These are phyloP conservation scores for Teratosphaeria epicoccoides DNA, from an alignment of 2,329 filamentous ascomycete genomes.

Conservation along the genomic window DNA sequence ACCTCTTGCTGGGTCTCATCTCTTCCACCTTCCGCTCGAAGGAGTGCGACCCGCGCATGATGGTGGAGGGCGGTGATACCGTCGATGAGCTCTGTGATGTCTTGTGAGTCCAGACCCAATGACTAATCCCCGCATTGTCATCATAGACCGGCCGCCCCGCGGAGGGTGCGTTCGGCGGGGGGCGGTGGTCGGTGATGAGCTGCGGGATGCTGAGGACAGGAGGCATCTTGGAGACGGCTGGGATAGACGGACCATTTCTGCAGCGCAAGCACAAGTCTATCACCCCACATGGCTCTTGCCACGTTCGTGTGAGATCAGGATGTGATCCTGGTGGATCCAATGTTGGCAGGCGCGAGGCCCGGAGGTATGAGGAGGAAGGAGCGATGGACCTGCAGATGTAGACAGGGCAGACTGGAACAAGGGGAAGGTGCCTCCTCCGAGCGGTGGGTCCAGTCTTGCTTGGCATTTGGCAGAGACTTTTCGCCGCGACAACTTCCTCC, in stretches of 20 bases:
- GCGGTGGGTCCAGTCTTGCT: too few relatives aligned
- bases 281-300: constrained; percentile 5
- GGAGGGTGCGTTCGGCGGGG: background rate
- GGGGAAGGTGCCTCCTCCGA: too few relatives aligned
- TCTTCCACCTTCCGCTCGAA: constrained; percentile 78
- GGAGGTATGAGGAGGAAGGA: background rate
- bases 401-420: too few relatives aligned
- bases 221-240: background rate
- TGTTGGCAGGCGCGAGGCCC: background rate
- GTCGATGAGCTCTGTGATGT: constrained; percentile 48
- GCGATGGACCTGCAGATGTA: background rate
- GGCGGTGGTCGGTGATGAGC: background rate
- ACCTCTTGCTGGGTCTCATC: constrained; percentile 79
- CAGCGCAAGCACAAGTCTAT: background rate
- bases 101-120: background rate
- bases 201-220: background rate
- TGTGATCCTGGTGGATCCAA: background rate
- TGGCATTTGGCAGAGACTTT: background rate
- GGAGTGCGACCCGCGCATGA: constrained; percentile 48
- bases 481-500: background rate
- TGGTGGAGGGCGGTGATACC: constrained; percentile 52
- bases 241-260: background rate
- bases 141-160: background rate
- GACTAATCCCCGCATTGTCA: background rate
- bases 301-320: background rate